These are phyloP conservation scores for Fusarium sp. DNA, from an alignment of 2,329 filamentous ascomycete species.

Conservation along the genomic window DNA sequence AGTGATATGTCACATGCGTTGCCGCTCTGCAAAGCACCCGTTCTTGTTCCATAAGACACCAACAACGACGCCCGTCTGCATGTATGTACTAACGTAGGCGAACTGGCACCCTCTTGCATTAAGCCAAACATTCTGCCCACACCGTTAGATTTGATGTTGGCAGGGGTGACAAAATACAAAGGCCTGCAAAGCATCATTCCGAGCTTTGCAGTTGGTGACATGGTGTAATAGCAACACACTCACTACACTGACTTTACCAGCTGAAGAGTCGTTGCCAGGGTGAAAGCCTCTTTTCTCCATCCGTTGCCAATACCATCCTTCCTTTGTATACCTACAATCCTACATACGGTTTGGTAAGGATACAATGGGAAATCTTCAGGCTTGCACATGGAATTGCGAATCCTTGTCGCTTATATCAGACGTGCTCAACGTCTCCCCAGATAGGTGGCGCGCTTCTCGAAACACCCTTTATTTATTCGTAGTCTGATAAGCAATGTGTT, in stretches of 20 bases:
- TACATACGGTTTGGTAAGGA: conserved; percentile 60
- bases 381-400: conserved; percentile 63
- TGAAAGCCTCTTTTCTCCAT: conserved; percentile 16
- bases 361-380: conserved; percentile 57
- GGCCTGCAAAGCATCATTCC: neutral
- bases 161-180: conserved; percentile 7
- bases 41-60: neutral
- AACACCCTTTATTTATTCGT: conserved; percentile 51
- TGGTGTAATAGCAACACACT: neutral
- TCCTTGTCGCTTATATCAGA: conserved; percentile 49
- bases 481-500: conserved; percentile 46
- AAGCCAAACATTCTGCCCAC: conserved; percentile 16
- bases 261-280: neutral
- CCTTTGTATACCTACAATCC: conserved; percentile 64
- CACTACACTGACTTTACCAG: neutral
- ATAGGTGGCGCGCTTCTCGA: conserved; percentile 61
- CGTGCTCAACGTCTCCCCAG: conserved; percentile 63
- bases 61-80: conserved; percentile 12
- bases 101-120: conserved; percentile 10
- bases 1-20: conserved; percentile 22
- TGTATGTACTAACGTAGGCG: neutral
- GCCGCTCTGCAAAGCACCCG: neutral
- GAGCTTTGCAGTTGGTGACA: neutral
- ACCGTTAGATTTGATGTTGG: conserved; percentile 2
- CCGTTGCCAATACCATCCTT: conserved; percentile 62